Conservation (phyloP, 495 filamentous ascomycete species). For the Hypoxylon crocopeplum region DNA sequence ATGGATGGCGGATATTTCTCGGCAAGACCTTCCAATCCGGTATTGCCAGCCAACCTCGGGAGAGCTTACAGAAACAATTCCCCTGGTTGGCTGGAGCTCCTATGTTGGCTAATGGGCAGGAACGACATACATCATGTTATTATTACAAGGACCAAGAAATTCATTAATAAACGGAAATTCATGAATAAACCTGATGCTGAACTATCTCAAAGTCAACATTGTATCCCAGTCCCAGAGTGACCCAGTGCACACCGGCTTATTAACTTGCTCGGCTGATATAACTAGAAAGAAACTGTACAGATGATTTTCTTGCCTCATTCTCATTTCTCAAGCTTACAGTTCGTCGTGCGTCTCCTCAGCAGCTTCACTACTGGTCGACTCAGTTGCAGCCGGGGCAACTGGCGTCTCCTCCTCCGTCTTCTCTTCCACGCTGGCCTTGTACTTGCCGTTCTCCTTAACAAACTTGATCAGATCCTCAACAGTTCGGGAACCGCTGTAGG, state of each 20-base stretch:
- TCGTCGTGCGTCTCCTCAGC: constrained; percentile 67
- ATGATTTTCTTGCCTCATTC: constrained; percentile 26
- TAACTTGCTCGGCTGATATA: constrained; percentile 30
- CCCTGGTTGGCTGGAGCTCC: too few species aligned
- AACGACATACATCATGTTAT: too few species aligned
- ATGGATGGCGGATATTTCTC: too few species aligned
- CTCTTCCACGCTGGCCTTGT: constrained; percentile 69
- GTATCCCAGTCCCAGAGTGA: constrained; percentile 40
- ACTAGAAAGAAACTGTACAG: constrained; percentile 40
- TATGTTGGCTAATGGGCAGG: too few species aligned
- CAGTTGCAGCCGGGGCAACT: constrained; percentile 59
- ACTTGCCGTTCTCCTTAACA: constrained; percentile 92
- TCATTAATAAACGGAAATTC: constrained; percentile 32
- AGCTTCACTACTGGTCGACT: constrained; percentile 49
- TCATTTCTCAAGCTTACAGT: constrained; percentile 56
- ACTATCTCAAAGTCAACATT: constrained; percentile 41
- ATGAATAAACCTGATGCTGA: constrained; percentile 39
- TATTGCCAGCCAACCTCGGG: too few species aligned
- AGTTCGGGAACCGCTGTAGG: constrained; percentile 87
- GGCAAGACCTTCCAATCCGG: too few species aligned
- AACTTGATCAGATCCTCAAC: constrained; percentile 94
- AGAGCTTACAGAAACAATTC: too few species aligned
- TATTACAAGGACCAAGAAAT: background rate
- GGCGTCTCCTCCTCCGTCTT: constrained; percentile 61
- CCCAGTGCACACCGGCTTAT: constrained; percentile 31